These are phyloP conservation scores for Cadophora sp. DNA, from an alignment of 2,329 filamentous ascomycete species.

Conservation along the genomic window DNA sequence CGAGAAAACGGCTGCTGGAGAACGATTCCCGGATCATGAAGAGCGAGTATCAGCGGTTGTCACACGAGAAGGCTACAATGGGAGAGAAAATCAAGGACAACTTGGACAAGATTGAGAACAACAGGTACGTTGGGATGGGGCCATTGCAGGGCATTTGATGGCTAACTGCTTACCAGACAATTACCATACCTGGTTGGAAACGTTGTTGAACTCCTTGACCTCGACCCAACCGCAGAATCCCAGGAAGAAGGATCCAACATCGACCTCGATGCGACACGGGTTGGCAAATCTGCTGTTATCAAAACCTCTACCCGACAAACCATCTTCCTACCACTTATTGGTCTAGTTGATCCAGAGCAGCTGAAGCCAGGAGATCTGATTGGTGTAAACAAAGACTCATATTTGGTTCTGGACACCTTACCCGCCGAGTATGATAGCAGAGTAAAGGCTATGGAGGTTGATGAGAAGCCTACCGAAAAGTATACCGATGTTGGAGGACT, in stretches of 20 bases:
- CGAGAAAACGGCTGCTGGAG: constrained; percentile 88
- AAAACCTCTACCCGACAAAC: constrained; percentile 99
- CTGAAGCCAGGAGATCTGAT: constrained; percentile 96
- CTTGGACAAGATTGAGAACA: constrained; percentile 98
- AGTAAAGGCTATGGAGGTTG: constrained; percentile 99
- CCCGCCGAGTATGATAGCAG: constrained; percentile 98
- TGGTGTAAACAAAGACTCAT: constrained; percentile 98
- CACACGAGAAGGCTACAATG: constrained; percentile 96
- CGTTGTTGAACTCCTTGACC: constrained; percentile 94
- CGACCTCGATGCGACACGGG: constrained; percentile 93
- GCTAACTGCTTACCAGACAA: constrained; percentile 66
- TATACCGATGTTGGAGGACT: constrained; percentile 97
- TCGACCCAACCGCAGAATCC: constrained; percentile 94
- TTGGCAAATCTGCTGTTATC: constrained; percentile 98
- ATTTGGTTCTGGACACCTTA: constrained; percentile 93
- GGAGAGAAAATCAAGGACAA: constrained; percentile 99
- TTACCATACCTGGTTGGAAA: constrained; percentile 98
- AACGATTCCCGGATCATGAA: constrained; percentile 99
- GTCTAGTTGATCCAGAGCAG: constrained; percentile 92
- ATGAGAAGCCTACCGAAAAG: constrained; percentile 99
- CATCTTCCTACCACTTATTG: constrained; percentile 97
- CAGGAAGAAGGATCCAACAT: constrained; percentile 99
- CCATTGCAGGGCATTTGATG: neutral
- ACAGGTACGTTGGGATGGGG: constrained; percentile 67
- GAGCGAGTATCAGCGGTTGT: constrained; percentile 92